phyloP scores from a whole-genome alignment of 2,329 filamentous ascomycete genomes.

The Penicillium sp. region DNA sequence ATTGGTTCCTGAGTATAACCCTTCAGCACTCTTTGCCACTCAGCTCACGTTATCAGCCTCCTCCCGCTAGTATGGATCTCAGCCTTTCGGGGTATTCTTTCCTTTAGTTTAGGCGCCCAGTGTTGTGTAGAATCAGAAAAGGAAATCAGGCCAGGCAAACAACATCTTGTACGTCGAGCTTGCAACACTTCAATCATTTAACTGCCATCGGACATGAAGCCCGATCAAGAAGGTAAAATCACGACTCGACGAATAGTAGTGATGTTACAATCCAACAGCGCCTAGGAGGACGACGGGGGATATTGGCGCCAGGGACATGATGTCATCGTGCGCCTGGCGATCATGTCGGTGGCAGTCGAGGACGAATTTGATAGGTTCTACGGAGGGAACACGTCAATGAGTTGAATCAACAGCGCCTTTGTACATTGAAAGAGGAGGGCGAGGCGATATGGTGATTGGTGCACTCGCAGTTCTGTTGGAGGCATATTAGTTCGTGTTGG shows the following conservation, averaged over 20 bases:
- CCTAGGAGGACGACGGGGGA: slow-evolving; percentile 13
- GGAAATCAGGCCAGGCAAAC: not conserved
- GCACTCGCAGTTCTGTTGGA: not conserved
- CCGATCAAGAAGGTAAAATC: not conserved
- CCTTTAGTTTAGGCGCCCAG: not conserved
- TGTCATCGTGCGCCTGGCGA: slow-evolving; percentile 20
- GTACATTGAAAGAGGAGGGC: not conserved
- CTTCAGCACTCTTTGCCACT: not conserved
- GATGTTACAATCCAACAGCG: slow-evolving; percentile 26
- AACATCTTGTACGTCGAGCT: not conserved
- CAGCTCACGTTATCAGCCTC: not conserved
- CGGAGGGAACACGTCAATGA: not conserved
- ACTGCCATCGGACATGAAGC: not conserved
- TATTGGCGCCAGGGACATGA: slow-evolving; percentile 16
- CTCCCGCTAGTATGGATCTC: not conserved
- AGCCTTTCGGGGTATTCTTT: not conserved
- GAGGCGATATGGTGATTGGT: not conserved
- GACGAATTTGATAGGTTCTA: not conserved
- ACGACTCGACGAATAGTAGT: slow-evolving; percentile 9
- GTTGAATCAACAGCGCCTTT: not conserved
- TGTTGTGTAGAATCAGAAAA: not conserved
- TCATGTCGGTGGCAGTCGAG: not conserved
- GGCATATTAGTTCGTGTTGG: not conserved
- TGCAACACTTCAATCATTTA: not conserved
- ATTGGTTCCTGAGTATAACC: not conserved